Evolutionary conservation across 139 green algal genomes (phyloP).

Genomic region (Deuterostichococcus epilithicus): DNA sequence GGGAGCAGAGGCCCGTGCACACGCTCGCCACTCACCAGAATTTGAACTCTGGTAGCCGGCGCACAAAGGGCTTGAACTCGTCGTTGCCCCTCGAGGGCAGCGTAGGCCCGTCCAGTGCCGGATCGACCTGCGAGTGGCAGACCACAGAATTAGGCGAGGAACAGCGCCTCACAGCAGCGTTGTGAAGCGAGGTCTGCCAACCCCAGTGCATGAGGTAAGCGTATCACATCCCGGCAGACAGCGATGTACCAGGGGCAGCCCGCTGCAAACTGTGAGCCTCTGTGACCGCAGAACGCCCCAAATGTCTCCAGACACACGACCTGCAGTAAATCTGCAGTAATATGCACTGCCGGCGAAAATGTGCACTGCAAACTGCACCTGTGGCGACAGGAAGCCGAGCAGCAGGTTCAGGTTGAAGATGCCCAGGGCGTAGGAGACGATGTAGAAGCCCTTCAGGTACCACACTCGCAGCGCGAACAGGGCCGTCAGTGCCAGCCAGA

Average conservation of each 20-base stretch:
- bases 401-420: conserved; percentile 99
- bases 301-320: too few species aligned
- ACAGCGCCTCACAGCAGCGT: too few species aligned
- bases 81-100: conserved; percentile 88
- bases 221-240: too few species aligned
- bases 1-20: neutral
- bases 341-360: neutral
- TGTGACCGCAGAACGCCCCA: too few species aligned
- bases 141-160: too few species aligned
- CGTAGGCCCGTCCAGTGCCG: conserved; percentile 80
- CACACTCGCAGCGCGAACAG: neutral
- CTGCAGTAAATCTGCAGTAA: too few species aligned
- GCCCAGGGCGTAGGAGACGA: conserved; percentile 94
- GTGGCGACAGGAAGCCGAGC: conserved; percentile 93
- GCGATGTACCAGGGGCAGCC: too few species aligned
- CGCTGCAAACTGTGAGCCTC: too few species aligned
- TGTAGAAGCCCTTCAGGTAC: conserved; percentile 86
- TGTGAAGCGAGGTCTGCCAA: too few species aligned
- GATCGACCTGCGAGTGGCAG: conserved; percentile 59
- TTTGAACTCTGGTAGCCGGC: conserved; percentile 98
- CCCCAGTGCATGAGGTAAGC: too few species aligned
- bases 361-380: conserved; percentile 15
- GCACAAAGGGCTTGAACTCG: conserved; percentile 97
- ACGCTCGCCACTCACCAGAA: conserved; percentile 77
- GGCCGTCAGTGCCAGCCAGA: neutral